Conservation (phyloP, 208 protist genomes). For the Trypanosomatidae sp. region DNA sequence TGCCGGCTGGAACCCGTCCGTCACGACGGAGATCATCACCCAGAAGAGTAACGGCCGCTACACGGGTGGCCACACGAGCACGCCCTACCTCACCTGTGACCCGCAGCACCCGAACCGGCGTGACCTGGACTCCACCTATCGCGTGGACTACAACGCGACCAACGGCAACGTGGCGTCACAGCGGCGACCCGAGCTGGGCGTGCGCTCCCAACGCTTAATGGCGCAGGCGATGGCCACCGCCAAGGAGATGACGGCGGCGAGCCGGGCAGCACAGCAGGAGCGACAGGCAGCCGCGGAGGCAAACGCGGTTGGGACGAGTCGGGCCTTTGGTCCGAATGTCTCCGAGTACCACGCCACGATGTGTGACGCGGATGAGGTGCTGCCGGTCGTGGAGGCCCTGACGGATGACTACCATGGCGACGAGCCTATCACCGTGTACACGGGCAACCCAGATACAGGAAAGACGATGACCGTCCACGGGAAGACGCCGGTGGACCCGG, state of each 20-base stretch:
- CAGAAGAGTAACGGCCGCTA: conserved; percentile 36
- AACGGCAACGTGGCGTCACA: conserved; percentile 55
- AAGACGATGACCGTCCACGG: conserved; percentile 87
- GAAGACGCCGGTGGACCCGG: conserved; percentile 74
- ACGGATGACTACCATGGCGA: conserved; percentile 69
- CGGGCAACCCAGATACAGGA: conserved; percentile 75
- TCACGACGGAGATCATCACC: conserved; percentile 65
- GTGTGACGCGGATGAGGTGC: conserved; percentile 43
- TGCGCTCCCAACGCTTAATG: conserved; percentile 64
- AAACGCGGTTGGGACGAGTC: conserved; percentile 5
- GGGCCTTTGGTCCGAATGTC: conserved; percentile 24
- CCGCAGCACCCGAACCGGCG: conserved; percentile 44
- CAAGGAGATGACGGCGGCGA: conserved; percentile 33
- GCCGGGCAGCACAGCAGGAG: conserved; percentile 15
- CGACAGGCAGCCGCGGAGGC: conserved; percentile 14
- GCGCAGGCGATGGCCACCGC: conserved; percentile 54
- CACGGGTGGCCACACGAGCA: conserved; percentile 68
- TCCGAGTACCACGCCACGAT: conserved; percentile 51
- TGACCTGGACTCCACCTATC: conserved; percentile 63
- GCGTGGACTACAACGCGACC: conserved; percentile 64
- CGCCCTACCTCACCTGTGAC: conserved; percentile 70
- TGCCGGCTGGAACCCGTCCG: conserved; percentile 28
- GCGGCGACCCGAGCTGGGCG: conserved; percentile 59
- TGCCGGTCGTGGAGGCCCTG: conserved; percentile 58
- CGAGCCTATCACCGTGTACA: conserved; percentile 86